A percentile compares a stretch with the other conserved stretches of the same genome.
These are phyloP conservation scores for Imleria badia DNA, from an alignment of 768 basidiomycete species.

Conservation along the genomic window DNA sequence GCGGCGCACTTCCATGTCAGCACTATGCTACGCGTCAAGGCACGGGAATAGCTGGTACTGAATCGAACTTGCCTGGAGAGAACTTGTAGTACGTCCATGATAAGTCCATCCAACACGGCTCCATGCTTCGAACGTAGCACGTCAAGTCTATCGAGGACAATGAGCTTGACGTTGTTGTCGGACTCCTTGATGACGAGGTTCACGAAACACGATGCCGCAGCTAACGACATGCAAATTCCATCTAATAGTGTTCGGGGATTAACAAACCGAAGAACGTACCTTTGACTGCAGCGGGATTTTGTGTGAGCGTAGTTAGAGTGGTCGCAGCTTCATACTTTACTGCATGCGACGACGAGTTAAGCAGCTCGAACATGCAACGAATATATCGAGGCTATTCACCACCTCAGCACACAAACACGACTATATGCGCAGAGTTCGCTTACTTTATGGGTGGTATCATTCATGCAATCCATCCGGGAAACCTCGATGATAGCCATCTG, in stretches of 20 bases:
- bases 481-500: conserved; percentile 97
- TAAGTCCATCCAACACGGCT: conserved; percentile 82
- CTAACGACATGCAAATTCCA: conserved; percentile 38
- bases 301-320: conserved; percentile 89
- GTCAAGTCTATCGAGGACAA: conserved; percentile 91
- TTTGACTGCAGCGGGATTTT: conserved; percentile 95
- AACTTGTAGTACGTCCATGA: conserved; percentile 94
- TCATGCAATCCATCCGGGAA: conserved; percentile 85
- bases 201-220: conserved; percentile 86
- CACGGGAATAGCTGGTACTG: not conserved
- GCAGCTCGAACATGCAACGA: conserved; percentile 87
- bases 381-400: conserved; percentile 81
- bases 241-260: not conserved
- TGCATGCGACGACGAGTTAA: conserved; percentile 85
- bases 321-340: conserved; percentile 98
- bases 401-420: conserved; percentile 4
- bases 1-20: conserved; percentile 94
- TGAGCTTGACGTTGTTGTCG: conserved; percentile 98
- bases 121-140: conserved; percentile 81
- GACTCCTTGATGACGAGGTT: conserved; percentile 92
- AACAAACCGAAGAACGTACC: conserved; percentile 45
- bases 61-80: conserved; percentile 60
- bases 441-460: conserved; percentile 79
- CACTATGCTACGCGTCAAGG: conserved; percentile 41
- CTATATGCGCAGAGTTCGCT: conserved; percentile 27